Conservation (phyloP, 352 stramenopile genomes). For the Plasmopara muralis region DNA sequence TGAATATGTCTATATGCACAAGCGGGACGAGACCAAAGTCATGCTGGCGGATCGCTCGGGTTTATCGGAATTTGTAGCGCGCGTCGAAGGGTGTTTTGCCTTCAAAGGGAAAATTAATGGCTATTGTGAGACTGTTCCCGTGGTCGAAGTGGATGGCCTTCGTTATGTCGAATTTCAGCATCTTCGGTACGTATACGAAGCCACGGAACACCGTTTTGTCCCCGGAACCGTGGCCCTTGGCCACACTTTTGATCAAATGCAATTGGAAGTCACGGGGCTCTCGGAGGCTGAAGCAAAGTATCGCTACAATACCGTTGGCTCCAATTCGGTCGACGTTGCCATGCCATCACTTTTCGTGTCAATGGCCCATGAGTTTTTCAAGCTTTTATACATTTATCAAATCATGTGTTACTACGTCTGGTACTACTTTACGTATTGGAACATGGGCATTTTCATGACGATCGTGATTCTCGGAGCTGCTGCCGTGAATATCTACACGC, state of each 20-base stretch:
- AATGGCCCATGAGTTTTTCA: slow-evolving; percentile 58
- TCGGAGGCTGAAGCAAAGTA: slow-evolving; percentile 27
- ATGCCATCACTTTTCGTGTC: slow-evolving; percentile 49
- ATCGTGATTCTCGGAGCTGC: slow-evolving; percentile 46
- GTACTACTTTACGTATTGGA: slow-evolving; percentile 65
- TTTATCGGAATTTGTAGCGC: slow-evolving; percentile 41
- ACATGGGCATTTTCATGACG: slow-evolving; percentile 52
- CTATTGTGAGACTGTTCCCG: slow-evolving; percentile 39
- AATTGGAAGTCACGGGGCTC: slow-evolving; percentile 37
- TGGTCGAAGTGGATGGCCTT: slow-evolving; percentile 27
- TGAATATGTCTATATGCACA: slow-evolving; percentile 51
- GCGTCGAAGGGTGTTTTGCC: slow-evolving; percentile 24
- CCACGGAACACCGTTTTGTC: slow-evolving; percentile 39
- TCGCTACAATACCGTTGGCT: slow-evolving; percentile 42
- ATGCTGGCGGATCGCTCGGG: slow-evolving; percentile 55
- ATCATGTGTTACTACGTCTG: slow-evolving; percentile 84
- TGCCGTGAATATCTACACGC: slow-evolving; percentile 57
- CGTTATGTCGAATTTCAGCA: slow-evolving; percentile 57
- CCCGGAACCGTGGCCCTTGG: slow-evolving; percentile 39
- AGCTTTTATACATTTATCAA: slow-evolving; percentile 78
- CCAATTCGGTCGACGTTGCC: slow-evolving; percentile 56
- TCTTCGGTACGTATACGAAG: slow-evolving; percentile 49
- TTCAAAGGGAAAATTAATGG: no score
- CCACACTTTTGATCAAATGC: slow-evolving; percentile 42
- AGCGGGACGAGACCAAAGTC: slow-evolving; percentile 46